Percentiles rank a stretch among this genome's conserved stretches.
Evolutionary conservation across 345 rosid genomes (phyloP).

Genomic region (Alliaria petiolata): DNA sequence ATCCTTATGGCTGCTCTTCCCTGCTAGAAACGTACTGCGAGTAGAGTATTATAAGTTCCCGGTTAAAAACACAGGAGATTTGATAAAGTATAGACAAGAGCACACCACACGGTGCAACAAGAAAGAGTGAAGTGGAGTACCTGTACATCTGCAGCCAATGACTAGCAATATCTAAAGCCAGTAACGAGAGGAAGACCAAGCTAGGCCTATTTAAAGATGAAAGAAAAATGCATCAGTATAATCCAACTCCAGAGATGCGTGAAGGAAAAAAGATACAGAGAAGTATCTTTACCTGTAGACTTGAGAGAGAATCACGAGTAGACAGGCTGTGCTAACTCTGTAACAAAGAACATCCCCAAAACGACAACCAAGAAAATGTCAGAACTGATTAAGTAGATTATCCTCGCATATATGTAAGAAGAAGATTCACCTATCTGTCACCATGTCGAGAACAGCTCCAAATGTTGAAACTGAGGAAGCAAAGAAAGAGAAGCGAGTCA

Average conservation of each 20-base stretch:
- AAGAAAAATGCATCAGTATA: neutral
- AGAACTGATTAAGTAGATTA: neutral
- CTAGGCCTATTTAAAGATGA: slow-evolving; percentile 64
- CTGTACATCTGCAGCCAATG: slow-evolving; percentile 99
- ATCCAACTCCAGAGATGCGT: neutral
- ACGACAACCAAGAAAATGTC: neutral
- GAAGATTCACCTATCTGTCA: slow-evolving; percentile 81
- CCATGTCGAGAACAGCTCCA: slow-evolving; percentile 98
- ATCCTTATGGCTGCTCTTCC: slow-evolving; percentile 95
- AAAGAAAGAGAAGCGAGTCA: slow-evolving; percentile 16
- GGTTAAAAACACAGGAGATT: too few relatives aligned
- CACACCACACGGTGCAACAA: too few relatives aligned
- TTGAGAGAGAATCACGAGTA: slow-evolving; percentile 89
- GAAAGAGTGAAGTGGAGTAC: slow-evolving; percentile 31
- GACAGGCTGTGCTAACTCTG: slow-evolving; percentile 98
- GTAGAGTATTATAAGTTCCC: slow-evolving; percentile 4
- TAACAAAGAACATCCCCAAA: slow-evolving; percentile 4
- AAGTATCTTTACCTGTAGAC: slow-evolving; percentile 55
- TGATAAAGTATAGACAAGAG: too few relatives aligned
- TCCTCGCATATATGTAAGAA: slow-evolving; percentile 1
- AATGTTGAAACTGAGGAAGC: slow-evolving; percentile 76
- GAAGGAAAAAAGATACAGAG: neutral
- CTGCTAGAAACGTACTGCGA: slow-evolving; percentile 83
- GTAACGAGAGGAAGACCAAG: slow-evolving; percentile 78
- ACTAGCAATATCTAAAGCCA: slow-evolving; percentile 92